Base-by-base conservation (phyloP, 164 flowering plant genomes). In the Nelumbo lutea region DNA sequence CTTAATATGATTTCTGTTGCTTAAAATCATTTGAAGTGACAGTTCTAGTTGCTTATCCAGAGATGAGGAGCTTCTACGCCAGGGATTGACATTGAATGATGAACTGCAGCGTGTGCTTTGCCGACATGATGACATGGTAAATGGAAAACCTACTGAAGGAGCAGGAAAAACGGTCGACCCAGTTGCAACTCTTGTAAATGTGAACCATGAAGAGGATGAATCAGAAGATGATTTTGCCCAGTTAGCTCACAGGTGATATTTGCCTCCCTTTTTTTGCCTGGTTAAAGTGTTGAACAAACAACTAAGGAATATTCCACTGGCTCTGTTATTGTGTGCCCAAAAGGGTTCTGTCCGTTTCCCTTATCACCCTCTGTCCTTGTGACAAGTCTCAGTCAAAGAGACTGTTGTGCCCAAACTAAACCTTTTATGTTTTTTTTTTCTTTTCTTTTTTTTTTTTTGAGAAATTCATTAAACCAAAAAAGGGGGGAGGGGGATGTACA, bases 141-240 rank as follows among this genome's bases (percentile, higher is more conserved):
- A 86, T 66, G 96, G 96, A 70, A 75, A 68, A 15, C 62, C 77
- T 59, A 8, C 79, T 41, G 71, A 45, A 0, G 68, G 55, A 60
- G 79, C 61, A 51, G 71, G 48, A 67, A 66, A 52, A 14, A 45
- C 72, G 48, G 87, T 76, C 71, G 61, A 81, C 66, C 76, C 91
- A 38, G 80, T 78, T 70, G 70, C 83, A 43, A 85, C 91, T 58
- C 83, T 87, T 65, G 81, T 84, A 70, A 83, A 86, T 82, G 86
- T 88, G 65, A 85, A 80, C 75, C 94, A 87, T 67, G 99, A 92
- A 73, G 97, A 89, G 70, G 94, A 90, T 75, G 97, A 88, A 52
- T 78, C 91, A 47, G 99, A 95, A 64, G 99, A 95, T 76, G 97
- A 95, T 70, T 88, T 88, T 80, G 68, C 94, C 61, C 97, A 88